phyloP scores from a whole-genome alignment of 2,329 filamentous ascomycete genomes.

The Colletotrichum coccodes region DNA sequence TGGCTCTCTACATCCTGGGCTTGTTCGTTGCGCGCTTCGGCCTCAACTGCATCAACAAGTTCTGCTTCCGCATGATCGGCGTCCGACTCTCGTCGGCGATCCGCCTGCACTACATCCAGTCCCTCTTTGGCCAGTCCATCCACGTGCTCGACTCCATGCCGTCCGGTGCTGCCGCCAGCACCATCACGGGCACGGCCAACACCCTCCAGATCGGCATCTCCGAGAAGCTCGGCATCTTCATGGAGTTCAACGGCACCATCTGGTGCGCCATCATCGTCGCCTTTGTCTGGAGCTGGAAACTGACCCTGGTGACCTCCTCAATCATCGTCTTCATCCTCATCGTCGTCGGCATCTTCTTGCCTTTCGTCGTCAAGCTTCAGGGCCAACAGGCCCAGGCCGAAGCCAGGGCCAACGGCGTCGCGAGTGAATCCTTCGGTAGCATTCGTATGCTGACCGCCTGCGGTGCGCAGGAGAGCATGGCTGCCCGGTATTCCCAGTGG shows the following conservation, averaged over 20 bases:
- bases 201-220: constrained; percentile 73
- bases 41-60: constrained; percentile 71
- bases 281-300: constrained; percentile 66
- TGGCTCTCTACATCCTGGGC: constrained; percentile 74
- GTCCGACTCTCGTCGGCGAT: constrained; percentile 70
- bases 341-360: constrained; percentile 58
- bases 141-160: constrained; percentile 75
- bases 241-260: constrained; percentile 65
- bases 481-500: constrained; percentile 63
- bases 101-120: constrained; percentile 71
- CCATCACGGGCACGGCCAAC: constrained; percentile 73
- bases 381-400: constrained; percentile 61
- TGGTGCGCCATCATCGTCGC: constrained; percentile 63
- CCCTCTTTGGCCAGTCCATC: constrained; percentile 72
- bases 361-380: constrained; percentile 66
- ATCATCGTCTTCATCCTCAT: constrained; percentile 66
- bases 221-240: constrained; percentile 68
- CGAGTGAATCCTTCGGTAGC: constrained; percentile 68
- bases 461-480: constrained; percentile 66
- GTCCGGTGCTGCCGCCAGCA: constrained; percentile 68
- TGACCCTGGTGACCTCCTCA: constrained; percentile 68
- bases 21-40: constrained; percentile 75
- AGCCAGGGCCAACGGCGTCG: constrained; percentile 66
- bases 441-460: constrained; percentile 72
- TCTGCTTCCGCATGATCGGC: constrained; percentile 70